phyloP scores from a whole-genome alignment of 2,329 filamentous ascomycete genomes.

The Neodidymelliopsis sp. region DNA sequence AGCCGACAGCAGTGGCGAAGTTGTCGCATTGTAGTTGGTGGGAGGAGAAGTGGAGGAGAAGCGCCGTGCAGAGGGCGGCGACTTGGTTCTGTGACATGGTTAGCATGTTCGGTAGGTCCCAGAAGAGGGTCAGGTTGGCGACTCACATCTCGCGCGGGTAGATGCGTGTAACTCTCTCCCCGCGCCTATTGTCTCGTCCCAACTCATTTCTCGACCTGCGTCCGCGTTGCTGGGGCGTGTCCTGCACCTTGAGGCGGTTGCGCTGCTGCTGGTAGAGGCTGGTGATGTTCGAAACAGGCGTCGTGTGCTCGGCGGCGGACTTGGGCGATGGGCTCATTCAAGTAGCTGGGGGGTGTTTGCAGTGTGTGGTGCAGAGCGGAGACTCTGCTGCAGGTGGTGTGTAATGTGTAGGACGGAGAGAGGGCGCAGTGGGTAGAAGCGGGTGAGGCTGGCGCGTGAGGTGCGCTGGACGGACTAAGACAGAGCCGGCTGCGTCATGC shows the following conservation, averaged over 20 bases:
- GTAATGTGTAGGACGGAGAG: conserved; percentile 9
- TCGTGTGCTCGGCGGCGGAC: conserved; percentile 36
- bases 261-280: conserved; percentile 48
- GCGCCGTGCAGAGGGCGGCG: conserved; percentile 43
- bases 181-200: conserved; percentile 48
- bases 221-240: conserved; percentile 45
- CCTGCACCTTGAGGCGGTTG: conserved; percentile 43
- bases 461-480: conserved; percentile 25
- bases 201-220: conserved; percentile 51
- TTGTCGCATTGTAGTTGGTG: conserved; percentile 47
- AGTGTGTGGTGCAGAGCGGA: conserved; percentile 14
- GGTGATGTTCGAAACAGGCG: conserved; percentile 44
- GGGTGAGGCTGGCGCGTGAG: conserved; percentile 27
- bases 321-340: conserved; percentile 52
- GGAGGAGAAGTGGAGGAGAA: conserved; percentile 46
- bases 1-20: conserved; percentile 50
- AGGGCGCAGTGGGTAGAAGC: conserved; percentile 8
- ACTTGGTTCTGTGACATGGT: conserved; percentile 45
- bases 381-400: conserved; percentile 17
- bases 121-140: neutral
- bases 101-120: conserved; percentile 7
- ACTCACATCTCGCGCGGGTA: conserved; percentile 52
- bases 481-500: conserved; percentile 38
- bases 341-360: conserved; percentile 28
- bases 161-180: conserved; percentile 49